Conservation (phyloP, 257 asterid species). For the Perilla frutescens region DNA sequence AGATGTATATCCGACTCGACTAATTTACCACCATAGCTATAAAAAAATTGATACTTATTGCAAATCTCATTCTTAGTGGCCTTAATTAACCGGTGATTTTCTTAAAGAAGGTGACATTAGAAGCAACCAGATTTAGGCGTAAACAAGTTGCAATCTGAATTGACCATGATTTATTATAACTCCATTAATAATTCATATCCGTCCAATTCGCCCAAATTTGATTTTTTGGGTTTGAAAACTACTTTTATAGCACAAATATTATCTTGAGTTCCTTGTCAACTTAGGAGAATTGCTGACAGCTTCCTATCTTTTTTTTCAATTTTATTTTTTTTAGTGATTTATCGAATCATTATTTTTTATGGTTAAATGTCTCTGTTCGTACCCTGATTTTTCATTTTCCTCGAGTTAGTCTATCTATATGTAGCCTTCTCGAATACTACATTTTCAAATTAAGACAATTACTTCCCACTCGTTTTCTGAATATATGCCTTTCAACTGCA, state of each 20-base stretch:
- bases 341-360: background rate
- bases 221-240: constrained; percentile 1
- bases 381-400: background rate
- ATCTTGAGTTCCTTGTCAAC: constrained; percentile 12
- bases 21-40: too few relatives aligned
- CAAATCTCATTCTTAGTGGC: background rate
- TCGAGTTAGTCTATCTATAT: background rate
- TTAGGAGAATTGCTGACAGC: background rate
- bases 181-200: background rate
- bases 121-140: background rate
- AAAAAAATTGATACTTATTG: background rate
- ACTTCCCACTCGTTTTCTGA: background rate
- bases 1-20: too few relatives aligned
- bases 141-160: constrained; percentile 2
- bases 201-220: constrained; percentile 4
- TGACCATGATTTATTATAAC: background rate
- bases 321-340: background rate
- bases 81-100: background rate
- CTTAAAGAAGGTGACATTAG: background rate
- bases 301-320: background rate
- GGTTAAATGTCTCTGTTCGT: background rate
- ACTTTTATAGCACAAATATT: background rate
- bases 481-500: too few relatives aligned
- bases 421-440: constrained; percentile 1
- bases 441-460: background rate